Base-by-base conservation (phyloP, 2,329 filamentous ascomycete genomes). In the Trichophyton rubrum region DNA sequence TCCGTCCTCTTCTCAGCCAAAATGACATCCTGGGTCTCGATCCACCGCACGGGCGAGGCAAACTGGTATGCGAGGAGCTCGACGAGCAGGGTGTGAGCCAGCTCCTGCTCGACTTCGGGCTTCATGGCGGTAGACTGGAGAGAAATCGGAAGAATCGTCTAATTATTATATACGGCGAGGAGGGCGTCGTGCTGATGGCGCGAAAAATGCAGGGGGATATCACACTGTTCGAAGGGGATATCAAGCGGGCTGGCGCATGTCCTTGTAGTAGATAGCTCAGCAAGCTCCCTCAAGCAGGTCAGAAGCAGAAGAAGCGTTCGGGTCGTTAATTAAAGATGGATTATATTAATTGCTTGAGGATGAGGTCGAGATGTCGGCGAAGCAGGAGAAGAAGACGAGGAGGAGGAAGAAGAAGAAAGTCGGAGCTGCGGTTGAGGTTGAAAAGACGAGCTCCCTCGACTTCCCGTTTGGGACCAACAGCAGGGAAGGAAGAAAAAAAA, bases 21-120 rank as follows among this genome's bases (percentile, higher is more conserved):
- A 71, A 99, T 93, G 69, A 99, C 93, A 92, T 99, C 93, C 79
- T 99, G 93, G 60, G 93, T 99, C 79, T 99, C 93, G 77, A 99
- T 99, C 93, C 93, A 99, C 85, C 93, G 87, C 69, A 99, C 93
- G 58, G 93, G 93, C 60, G 92, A 97, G 70, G 93, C 93, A 76
- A 99, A 99, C 75, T 99, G 93, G 78, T 97, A 99, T 80, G 93
- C 93, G 68, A 99, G 85, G 66, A 99, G 89, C 85, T 99, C 93
- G 67, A 99, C 89, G 73, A 99, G 88, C 77, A 99, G 85, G 68
- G 92, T 97, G 78, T 99, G 92, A 72, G 93, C 88, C 76, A 99
- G 89, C 82, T 99, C 93, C 79, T 99, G 93, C 85, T 99, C 92
- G 77, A 97, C 82, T 84, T 99, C 93, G 76, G 93, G 93, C 81